phyloP scores from a whole-genome alignment of 805 yeast species.

The Blastobotrys parvus region DNA sequence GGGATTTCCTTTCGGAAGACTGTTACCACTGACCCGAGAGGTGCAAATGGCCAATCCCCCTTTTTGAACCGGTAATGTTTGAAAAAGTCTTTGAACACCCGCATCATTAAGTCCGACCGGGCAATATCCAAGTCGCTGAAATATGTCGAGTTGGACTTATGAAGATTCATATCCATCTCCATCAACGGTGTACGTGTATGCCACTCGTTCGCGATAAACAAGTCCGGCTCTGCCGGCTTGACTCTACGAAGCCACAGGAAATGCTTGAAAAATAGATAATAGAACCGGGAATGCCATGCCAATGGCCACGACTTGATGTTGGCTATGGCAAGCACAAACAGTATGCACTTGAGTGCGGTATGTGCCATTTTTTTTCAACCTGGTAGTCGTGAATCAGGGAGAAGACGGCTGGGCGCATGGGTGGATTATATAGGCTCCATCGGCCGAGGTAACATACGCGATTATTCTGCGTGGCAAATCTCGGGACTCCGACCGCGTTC shows the following conservation, averaged over 20 bases:
- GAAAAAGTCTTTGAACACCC: constrained; percentile 50
- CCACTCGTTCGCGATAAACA: constrained; percentile 4
- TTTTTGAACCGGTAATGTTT: constrained; percentile 33
- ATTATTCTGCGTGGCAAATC: no score
- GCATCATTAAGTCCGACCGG: constrained; percentile 54
- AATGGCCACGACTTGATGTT: constrained; percentile 62
- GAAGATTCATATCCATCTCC: constrained; percentile 81
- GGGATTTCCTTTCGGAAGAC: constrained; percentile 65
- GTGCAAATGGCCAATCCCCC: constrained; percentile 49
- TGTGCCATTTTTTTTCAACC: background rate
- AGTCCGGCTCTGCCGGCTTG: constrained; percentile 8
- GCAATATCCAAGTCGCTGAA: constrained; percentile 74
- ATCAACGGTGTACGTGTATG: constrained; percentile 31
- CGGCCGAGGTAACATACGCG: no score
- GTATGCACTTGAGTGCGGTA: constrained; percentile 8
- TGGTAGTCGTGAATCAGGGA: no score
- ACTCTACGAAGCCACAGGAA: constrained; percentile 29
- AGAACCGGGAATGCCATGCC: constrained; percentile 58
- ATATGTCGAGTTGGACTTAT: constrained; percentile 83
- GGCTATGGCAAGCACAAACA: constrained; percentile 26
- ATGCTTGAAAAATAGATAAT: constrained; percentile 35
- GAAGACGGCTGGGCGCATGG: no score
- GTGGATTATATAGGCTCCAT: no score
- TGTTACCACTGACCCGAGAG: constrained; percentile 66
- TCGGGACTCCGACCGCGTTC: no score